phyloP scores from a whole-genome alignment of 371 early-diverging fungal species.

The Saksenaea vasiformis region DNA sequence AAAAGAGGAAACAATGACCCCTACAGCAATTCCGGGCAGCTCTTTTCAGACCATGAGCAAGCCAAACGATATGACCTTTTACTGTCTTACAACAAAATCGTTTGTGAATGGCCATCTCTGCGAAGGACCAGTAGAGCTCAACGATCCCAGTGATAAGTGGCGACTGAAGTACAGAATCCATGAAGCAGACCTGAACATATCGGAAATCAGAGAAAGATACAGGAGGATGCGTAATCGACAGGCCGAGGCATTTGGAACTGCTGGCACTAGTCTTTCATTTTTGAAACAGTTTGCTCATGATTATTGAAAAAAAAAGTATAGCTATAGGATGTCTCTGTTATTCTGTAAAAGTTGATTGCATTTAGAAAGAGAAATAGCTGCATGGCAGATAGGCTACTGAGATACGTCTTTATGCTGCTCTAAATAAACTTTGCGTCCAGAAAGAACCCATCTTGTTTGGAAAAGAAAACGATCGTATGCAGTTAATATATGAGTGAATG shows the following conservation, averaged over 20 bases:
- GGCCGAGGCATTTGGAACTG: not conserved
- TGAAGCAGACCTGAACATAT: not conserved
- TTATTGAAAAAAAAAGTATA: not conserved
- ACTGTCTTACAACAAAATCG: not conserved
- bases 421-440: no score
- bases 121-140: not conserved
- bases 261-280: not conserved
- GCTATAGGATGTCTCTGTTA: no score
- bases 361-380: no score
- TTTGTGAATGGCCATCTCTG: not conserved
- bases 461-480: no score
- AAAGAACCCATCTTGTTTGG: no score
- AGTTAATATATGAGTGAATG: no score
- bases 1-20: not conserved
- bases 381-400: no score
- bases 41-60: not conserved
- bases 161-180: not conserved
- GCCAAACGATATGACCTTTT: not conserved
- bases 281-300: not conserved
- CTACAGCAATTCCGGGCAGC: not conserved
- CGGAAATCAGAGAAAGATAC: not conserved
- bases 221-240: not conserved
- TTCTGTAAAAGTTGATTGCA: no score
- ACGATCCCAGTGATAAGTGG: not conserved
- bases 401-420: no score